A percentile compares a stretch with the other conserved stretches of the same genome.
Conservation (phyloP, 192 early-diverging fungal species). For the Coemansia sp. region DNA sequence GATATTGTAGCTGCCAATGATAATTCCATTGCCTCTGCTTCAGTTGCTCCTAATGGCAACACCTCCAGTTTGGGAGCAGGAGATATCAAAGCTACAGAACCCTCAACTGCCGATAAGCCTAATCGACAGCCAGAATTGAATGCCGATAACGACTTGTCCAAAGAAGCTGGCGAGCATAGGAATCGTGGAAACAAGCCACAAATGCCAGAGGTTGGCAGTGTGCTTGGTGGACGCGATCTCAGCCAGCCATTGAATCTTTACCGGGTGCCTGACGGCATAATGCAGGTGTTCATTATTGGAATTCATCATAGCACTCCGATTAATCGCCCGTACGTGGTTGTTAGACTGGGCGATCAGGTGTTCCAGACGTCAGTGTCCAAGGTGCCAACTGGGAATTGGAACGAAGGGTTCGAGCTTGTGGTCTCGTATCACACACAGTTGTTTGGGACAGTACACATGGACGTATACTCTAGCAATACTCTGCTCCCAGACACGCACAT, state of each 20-base stretch:
- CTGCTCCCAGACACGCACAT: constrained; percentile 65
- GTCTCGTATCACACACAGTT: constrained; percentile 73
- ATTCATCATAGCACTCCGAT: constrained; percentile 60
- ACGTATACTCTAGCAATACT: constrained; percentile 65
- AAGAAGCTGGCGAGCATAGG: neutral
- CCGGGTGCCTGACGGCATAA: constrained; percentile 49
- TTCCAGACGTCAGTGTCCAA: constrained; percentile 65
- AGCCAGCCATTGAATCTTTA: constrained; percentile 54
- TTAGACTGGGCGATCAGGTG: constrained; percentile 65
- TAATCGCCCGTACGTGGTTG: constrained; percentile 63
- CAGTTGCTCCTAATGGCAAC: neutral
- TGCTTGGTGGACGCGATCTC: constrained; percentile 38
- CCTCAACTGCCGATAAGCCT: neutral
- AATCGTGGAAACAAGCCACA: neutral
- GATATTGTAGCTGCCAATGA: neutral
- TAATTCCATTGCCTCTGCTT: neutral
- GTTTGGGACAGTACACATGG: constrained; percentile 69
- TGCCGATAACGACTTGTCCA: neutral
- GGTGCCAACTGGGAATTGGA: constrained; percentile 61
- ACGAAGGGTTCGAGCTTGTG: constrained; percentile 68
- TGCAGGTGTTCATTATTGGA: constrained; percentile 63
- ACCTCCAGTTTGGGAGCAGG: neutral
- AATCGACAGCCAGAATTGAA: neutral
- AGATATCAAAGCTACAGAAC: neutral
- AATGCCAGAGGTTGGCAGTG: constrained; percentile 27